Percentiles rank a stretch among this genome's conserved stretches.
phyloP scores from a whole-genome alignment of 495 filamentous ascomycete genomes.

The Hypomontagnella monticulosa region DNA sequence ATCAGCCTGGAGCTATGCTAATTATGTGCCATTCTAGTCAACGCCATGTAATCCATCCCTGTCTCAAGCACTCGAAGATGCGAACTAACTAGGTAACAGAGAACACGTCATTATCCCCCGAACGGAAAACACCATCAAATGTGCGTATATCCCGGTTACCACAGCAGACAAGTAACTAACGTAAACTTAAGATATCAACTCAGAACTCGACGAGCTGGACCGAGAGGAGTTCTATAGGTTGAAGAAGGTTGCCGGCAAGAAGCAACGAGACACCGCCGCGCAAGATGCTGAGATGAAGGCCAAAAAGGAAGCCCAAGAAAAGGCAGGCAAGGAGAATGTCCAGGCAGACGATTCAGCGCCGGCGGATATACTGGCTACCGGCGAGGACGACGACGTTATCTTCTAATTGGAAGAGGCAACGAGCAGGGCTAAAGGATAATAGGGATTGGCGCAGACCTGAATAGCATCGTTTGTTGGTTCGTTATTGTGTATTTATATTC shows the following conservation, averaged over 20 bases:
- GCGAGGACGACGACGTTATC: constrained; percentile 94
- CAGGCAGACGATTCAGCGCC: constrained; percentile 59
- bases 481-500: constrained; percentile 32
- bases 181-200: constrained; percentile 83
- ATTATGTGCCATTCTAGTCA: constrained; percentile 66
- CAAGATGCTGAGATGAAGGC: constrained; percentile 76
- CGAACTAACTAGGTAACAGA: constrained; percentile 49
- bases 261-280: constrained; percentile 81
- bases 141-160: constrained; percentile 53
- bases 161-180: background rate
- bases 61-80: background rate
- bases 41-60: constrained; percentile 79
- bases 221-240: constrained; percentile 97
- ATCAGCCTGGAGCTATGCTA: constrained; percentile 41
- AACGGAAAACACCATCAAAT: constrained; percentile 99
- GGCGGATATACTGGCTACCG: constrained; percentile 79
- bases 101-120: constrained; percentile 98
- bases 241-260: constrained; percentile 98
- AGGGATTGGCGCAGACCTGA: background rate
- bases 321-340: constrained; percentile 52
- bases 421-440: background rate
- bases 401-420: constrained; percentile 65
- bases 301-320: constrained; percentile 59
- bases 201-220: constrained; percentile 96
- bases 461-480: constrained; percentile 6